These are phyloP conservation scores for Aureobasidium zeae DNA, from an alignment of 2,329 filamentous ascomycete species.

Conservation along the genomic window DNA sequence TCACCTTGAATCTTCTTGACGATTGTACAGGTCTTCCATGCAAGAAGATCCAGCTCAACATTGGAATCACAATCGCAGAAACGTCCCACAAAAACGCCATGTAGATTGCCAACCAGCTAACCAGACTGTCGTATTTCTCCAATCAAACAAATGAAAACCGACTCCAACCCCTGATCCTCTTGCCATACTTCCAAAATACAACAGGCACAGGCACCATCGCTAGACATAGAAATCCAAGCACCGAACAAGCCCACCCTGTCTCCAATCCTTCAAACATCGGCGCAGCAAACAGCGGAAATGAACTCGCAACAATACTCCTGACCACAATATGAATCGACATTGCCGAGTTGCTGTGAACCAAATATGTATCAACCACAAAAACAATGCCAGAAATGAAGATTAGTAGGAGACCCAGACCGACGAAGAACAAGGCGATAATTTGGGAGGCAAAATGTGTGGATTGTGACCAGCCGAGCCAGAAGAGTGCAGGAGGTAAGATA, in stretches of 20 bases:
- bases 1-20: too few relatives aligned
- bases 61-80: too few relatives aligned
- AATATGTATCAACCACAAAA: constrained; percentile 40
- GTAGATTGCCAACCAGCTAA: too few relatives aligned
- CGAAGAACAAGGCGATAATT: constrained; percentile 33
- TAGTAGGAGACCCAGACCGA: constrained; percentile 36
- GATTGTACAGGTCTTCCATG: too few relatives aligned
- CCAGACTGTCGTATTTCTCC: too few relatives aligned
- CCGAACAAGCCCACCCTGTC: constrained; percentile 24
- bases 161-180: constrained; percentile 19
- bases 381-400: constrained; percentile 38
- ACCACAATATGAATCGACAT: constrained; percentile 17
- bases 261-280: constrained; percentile 29
- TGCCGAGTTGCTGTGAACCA: constrained; percentile 28
- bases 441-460: constrained; percentile 37
- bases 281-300: constrained; percentile 27
- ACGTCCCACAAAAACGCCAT: too few relatives aligned
- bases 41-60: too few relatives aligned
- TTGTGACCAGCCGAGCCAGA: constrained; percentile 44
- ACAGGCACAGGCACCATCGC: constrained; percentile 22
- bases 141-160: constrained; percentile 7
- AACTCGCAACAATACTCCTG: constrained; percentile 10
- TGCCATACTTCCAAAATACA: constrained; percentile 23
- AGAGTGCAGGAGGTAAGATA: constrained; percentile 39
- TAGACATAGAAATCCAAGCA: constrained; percentile 26